Evolutionary conservation across 2,329 filamentous ascomycete species (phyloP).

Genomic region (Paraphoma sp.): DNA sequence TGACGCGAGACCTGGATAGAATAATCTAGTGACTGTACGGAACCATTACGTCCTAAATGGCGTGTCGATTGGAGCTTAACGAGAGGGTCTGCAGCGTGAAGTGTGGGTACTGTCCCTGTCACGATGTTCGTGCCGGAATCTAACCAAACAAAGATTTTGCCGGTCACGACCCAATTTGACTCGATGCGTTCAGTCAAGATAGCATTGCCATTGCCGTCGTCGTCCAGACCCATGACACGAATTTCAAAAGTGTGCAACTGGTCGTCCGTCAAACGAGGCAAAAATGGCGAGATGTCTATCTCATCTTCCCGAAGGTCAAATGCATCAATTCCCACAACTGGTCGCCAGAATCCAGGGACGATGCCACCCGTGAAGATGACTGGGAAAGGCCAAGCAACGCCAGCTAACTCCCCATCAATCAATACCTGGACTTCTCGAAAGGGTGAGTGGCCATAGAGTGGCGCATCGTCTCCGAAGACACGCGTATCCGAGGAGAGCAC

Average conservation of each 20-base stretch:
- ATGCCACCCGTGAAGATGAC: constrained; percentile 84
- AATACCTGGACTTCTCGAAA: constrained; percentile 80
- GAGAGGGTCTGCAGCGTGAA: constrained; percentile 50
- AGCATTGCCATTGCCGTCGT: constrained; percentile 58
- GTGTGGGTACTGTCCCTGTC: constrained; percentile 52
- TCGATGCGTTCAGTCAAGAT: constrained; percentile 63
- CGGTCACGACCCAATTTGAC: constrained; percentile 77
- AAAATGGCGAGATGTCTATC: constrained; percentile 81
- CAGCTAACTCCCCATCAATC: constrained; percentile 75
- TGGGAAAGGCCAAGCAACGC: constrained; percentile 81
- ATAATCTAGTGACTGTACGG: constrained; percentile 67
- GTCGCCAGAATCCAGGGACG: constrained; percentile 77
- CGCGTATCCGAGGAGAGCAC: constrained; percentile 67
- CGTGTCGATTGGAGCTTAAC: constrained; percentile 60
- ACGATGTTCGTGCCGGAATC: constrained; percentile 61
- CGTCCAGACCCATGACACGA: constrained; percentile 68
- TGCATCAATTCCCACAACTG: constrained; percentile 77
- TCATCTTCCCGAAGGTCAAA: constrained; percentile 82
- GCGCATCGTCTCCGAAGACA: constrained; percentile 65
- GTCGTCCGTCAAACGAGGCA: constrained; percentile 73
- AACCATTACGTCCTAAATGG: constrained; percentile 57
- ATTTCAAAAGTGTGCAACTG: constrained; percentile 71
- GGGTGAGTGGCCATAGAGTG: constrained; percentile 71
- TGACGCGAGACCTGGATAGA: constrained; percentile 62
- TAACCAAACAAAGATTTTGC: constrained; percentile 82